phyloP scores from a whole-genome alignment of 2,329 filamentous ascomycete species.

The Fusarium sp. region DNA sequence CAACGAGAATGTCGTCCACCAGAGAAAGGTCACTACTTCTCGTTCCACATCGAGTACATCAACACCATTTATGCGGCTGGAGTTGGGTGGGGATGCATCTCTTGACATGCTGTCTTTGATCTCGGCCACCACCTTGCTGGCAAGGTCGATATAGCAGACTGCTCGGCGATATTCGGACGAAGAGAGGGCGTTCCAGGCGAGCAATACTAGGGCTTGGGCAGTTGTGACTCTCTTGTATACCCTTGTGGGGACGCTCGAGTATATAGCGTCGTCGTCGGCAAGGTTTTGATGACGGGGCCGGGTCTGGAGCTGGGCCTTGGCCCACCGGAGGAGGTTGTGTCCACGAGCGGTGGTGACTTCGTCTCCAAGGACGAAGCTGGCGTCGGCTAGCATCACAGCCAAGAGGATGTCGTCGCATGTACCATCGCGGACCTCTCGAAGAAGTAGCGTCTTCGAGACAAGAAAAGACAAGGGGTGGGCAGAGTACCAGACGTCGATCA shows the following conservation, averaged over 20 bases:
- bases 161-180: slow-evolving; percentile 52
- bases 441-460: slow-evolving; percentile 59
- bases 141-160: slow-evolving; percentile 55
- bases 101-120: slow-evolving; percentile 52
- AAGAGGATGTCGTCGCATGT: slow-evolving; percentile 58
- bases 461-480: slow-evolving; percentile 58
- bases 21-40: slow-evolving; percentile 57
- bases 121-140: slow-evolving; percentile 50
- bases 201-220: slow-evolving; percentile 53
- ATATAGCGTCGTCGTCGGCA: slow-evolving; percentile 39
- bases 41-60: slow-evolving; percentile 59
- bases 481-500: slow-evolving; percentile 61
- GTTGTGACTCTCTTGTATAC: slow-evolving; percentile 53
- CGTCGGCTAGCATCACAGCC: slow-evolving; percentile 58
- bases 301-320: slow-evolving; percentile 52
- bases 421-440: slow-evolving; percentile 56
- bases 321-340: slow-evolving; percentile 54
- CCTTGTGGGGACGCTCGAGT: slow-evolving; percentile 52
- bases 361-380: slow-evolving; percentile 54
- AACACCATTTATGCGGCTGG: slow-evolving; percentile 59
- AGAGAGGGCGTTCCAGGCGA: slow-evolving; percentile 57
- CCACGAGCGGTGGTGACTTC: slow-evolving; percentile 48
- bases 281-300: slow-evolving; percentile 43
- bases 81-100: slow-evolving; percentile 47
- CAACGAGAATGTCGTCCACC: slow-evolving; percentile 58